Percentiles rank a stretch among this genome's conserved stretches.
These are phyloP conservation scores for Hapsidospora chrysogenum DNA, from an alignment of 495 filamentous ascomycete species.

Conservation along the genomic window DNA sequence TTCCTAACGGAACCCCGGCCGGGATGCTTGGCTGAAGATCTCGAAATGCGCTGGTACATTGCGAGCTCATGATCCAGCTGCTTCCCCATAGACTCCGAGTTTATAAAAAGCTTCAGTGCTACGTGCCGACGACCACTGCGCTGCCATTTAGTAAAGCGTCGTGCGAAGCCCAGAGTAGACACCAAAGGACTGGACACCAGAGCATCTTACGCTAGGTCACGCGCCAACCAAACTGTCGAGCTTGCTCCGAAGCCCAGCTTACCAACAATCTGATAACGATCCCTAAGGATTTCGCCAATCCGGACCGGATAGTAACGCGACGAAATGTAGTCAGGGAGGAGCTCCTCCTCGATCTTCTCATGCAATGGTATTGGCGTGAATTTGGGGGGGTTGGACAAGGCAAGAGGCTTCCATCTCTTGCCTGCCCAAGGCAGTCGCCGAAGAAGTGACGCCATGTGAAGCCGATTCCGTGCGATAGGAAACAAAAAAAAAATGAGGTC, in stretches of 20 bases:
- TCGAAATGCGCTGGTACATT: conserved; percentile 20
- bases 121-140: conserved; percentile 20
- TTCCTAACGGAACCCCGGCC: conserved; percentile 19
- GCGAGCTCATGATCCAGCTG: conserved; percentile 16
- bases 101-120: conserved; percentile 23
- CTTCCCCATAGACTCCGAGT: conserved; percentile 6
- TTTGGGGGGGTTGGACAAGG: no score
- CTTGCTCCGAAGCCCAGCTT: conserved; percentile 37
- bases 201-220: conserved; percentile 27
- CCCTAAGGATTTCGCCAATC: conserved; percentile 29
- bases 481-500: no score
- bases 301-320: conserved; percentile 30
- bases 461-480: no score
- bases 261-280: conserved; percentile 29
- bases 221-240: conserved; percentile 37
- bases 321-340: conserved; percentile 21
- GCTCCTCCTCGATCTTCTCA: conserved; percentile 23
- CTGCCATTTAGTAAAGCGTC: no score
- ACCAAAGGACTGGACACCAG: neutral
- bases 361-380: no score
- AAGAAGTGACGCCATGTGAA: no score
- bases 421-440: no score
- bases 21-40: conserved; percentile 10
- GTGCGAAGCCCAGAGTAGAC: neutral
- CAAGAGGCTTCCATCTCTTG: no score